Evolutionary conservation across 2,329 filamentous ascomycete species (phyloP).

Genomic region (Catunica adiposa): DNA sequence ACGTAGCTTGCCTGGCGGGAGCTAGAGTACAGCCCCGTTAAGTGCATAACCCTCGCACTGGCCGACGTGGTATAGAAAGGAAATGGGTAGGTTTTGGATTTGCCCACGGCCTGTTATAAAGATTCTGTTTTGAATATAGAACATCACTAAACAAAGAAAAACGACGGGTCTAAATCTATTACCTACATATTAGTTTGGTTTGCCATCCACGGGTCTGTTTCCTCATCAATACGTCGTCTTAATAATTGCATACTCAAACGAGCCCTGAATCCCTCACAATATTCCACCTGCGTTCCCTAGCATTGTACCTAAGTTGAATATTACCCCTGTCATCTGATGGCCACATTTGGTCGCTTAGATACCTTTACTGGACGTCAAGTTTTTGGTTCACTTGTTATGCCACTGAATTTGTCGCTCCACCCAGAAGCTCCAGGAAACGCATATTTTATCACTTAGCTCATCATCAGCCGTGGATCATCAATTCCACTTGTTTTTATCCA

Average conservation of each 20-base stretch:
- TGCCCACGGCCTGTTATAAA: too few species aligned
- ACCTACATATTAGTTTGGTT: too few species aligned
- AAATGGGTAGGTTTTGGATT: too few species aligned
- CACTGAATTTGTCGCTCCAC: background rate
- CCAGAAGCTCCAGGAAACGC: background rate
- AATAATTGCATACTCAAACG: too few species aligned
- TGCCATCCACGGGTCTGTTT: too few species aligned
- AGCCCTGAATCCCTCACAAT: background rate
- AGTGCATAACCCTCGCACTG: background rate
- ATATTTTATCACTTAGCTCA: background rate
- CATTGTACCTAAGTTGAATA: background rate
- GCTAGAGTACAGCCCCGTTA: background rate
- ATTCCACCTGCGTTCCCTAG: background rate
- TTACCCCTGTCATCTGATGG: background rate
- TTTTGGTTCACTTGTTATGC: background rate
- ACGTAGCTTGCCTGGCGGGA: slow-evolving; percentile 5
- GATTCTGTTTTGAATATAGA: too few species aligned
- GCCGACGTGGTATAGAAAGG: background rate
- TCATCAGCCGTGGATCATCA: too few species aligned
- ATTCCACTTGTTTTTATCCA: too few species aligned
- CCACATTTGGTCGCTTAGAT: slow-evolving; percentile 5
- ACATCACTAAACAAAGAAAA: too few species aligned
- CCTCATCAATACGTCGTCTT: too few species aligned
- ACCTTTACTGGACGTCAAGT: background rate
- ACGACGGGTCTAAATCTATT: too few species aligned